Conservation (phyloP, 78 protist genomes). For the Acrasis kona region DNA sequence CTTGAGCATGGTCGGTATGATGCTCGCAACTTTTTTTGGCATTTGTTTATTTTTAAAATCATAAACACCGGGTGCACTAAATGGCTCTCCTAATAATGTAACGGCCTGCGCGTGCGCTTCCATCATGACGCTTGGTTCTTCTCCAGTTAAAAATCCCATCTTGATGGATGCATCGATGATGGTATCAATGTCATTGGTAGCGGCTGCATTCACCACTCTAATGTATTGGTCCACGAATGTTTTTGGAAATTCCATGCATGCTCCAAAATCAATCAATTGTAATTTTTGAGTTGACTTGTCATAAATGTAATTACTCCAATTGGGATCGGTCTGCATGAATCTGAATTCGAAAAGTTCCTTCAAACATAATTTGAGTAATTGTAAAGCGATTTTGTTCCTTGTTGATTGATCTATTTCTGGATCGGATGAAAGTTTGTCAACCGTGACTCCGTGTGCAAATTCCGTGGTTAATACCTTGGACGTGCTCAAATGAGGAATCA, state of each 20-base stretch:
- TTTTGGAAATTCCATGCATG: constrained; percentile 34
- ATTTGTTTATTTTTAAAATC: constrained; percentile 30
- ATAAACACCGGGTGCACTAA: neutral
- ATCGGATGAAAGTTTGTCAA: constrained; percentile 27
- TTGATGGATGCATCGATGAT: constrained; percentile 37
- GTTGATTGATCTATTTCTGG: neutral
- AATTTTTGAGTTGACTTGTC: constrained; percentile 37
- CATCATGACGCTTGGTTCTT: constrained; percentile 58
- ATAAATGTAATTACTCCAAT: constrained; percentile 70
- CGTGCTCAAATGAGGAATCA: constrained; percentile 11
- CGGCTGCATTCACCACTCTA: constrained; percentile 59
- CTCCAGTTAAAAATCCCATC: constrained; percentile 78
- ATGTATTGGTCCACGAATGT: constrained; percentile 54
- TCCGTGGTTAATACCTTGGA: constrained; percentile 19
- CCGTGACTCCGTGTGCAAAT: constrained; percentile 36
- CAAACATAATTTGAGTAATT: constrained; percentile 35
- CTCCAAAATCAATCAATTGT: constrained; percentile 78
- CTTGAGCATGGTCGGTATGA: constrained; percentile 62
- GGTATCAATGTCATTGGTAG: constrained; percentile 2
- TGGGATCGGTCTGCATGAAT: constrained; percentile 85
- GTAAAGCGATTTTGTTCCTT: constrained; percentile 21
- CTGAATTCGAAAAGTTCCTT: constrained; percentile 56
- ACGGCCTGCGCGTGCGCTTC: constrained; percentile 64
- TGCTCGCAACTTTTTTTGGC: constrained; percentile 25
- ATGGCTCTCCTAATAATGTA: constrained; percentile 35